Conservation (phyloP, 78 protist species). For the Dictyostelium intermedium region DNA sequence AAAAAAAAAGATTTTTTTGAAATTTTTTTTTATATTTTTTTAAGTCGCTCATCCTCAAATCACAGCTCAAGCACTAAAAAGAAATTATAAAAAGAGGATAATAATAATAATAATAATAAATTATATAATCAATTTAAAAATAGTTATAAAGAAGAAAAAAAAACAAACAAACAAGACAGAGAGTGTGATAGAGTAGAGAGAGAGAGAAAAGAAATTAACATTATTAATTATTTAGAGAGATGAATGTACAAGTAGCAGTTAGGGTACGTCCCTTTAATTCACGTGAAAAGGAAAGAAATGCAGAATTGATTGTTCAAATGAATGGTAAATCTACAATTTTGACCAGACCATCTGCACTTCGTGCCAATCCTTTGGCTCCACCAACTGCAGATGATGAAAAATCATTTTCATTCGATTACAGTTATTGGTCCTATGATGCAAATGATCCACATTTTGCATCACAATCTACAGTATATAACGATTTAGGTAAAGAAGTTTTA, state of each 20-base stretch:
- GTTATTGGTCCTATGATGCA: conserved; percentile 73
- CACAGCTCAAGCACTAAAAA: neutral
- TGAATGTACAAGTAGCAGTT: conserved; percentile 64
- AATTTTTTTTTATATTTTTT: too few relatives aligned
- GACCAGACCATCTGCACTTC: conserved; percentile 37
- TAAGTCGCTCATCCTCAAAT: neutral
- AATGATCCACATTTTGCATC: conserved; percentile 71
- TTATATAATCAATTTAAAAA: too few relatives aligned
- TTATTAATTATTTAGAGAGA: neutral
- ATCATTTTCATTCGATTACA: conserved; percentile 71
- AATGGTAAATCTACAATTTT: conserved; percentile 31
- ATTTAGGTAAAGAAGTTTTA: conserved; percentile 67
- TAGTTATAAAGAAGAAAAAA: too few relatives aligned
- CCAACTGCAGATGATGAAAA: conserved; percentile 74
- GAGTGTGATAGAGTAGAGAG: neutral
- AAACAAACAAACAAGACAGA: too few relatives aligned
- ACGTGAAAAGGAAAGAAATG: conserved; percentile 73
- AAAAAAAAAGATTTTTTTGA: neutral
- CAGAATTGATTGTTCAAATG: conserved; percentile 71
- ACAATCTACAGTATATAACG: conserved; percentile 68
- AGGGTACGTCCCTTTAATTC: conserved; percentile 82
- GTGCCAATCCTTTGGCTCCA: conserved; percentile 58
- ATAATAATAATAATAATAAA: too few relatives aligned
- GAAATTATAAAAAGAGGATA: too few relatives aligned
- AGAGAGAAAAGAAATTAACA: neutral